These are phyloP conservation scores for Sungouiozyma intestinalis DNA, from an alignment of 805 yeast species.

Conservation along the genomic window DNA sequence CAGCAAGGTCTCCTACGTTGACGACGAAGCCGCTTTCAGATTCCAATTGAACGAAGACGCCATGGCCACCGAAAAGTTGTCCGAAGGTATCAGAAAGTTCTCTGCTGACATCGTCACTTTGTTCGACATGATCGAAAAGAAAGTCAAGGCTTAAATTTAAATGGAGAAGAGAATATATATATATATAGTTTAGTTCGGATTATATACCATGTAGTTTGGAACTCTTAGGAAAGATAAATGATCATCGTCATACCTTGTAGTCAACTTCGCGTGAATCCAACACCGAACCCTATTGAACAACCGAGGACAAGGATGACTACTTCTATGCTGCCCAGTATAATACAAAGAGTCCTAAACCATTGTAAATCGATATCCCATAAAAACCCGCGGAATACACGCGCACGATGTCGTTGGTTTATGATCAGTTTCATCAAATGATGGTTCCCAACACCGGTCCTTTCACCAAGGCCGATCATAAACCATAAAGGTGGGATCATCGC, in stretches of 20 bases:
- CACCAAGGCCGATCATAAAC: slow-evolving; percentile 22
- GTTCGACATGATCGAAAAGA: slow-evolving; percentile 52
- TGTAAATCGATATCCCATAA: slow-evolving; percentile 23
- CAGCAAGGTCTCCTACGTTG: slow-evolving; percentile 65
- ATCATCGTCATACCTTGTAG: neutral
- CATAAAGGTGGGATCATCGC: slow-evolving; percentile 21
- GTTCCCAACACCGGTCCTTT: slow-evolving; percentile 13
- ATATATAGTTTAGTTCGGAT: slow-evolving; percentile 1
- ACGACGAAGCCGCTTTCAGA: slow-evolving; percentile 85
- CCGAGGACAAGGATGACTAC: slow-evolving; percentile 29
- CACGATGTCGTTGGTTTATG: slow-evolving; percentile 17
- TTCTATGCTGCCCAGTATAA: slow-evolving; percentile 26
- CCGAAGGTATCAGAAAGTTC: slow-evolving; percentile 96
- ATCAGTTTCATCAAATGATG: slow-evolving; percentile 20
- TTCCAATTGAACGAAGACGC: slow-evolving; percentile 87
- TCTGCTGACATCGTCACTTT: slow-evolving; percentile 86
- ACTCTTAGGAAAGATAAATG: neutral
- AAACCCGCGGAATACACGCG: slow-evolving; percentile 21
- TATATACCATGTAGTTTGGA: neutral
- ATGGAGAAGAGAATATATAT: neutral
- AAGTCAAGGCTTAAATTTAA: slow-evolving; percentile 33
- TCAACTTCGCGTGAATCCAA: slow-evolving; percentile 25
- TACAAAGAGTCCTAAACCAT: slow-evolving; percentile 24
- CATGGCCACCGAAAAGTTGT: slow-evolving; percentile 94
- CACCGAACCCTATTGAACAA: slow-evolving; percentile 38